These are phyloP conservation scores for Dillenia suffruticosa DNA, from an alignment of 164 flowering plant genomes.

Conservation along the genomic window DNA sequence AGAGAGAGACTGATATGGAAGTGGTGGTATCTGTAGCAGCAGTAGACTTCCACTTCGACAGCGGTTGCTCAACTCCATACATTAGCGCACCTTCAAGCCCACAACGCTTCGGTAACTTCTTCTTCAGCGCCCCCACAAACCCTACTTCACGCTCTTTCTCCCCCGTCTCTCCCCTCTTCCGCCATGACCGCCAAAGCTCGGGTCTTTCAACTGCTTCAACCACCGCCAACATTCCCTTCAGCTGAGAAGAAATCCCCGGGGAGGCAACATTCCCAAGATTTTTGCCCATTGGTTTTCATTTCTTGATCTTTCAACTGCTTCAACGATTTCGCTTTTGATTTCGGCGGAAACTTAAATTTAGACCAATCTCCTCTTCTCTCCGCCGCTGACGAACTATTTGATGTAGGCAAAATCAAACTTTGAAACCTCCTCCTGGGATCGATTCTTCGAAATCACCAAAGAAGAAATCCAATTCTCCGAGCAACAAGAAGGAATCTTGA, in stretches of 20 bases:
- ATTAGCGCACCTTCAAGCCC: constrained; percentile 65
- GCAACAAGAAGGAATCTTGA: constrained; percentile 21
- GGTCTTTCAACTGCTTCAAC: constrained; percentile 3
- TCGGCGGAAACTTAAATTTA: constrained; percentile 44
- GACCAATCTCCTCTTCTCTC: constrained; percentile 26
- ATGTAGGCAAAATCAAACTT: constrained; percentile 48
- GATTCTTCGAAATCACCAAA: constrained; percentile 18
- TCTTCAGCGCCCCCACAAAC: constrained; percentile 43
- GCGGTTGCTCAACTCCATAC: constrained; percentile 52
- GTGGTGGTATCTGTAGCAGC: constrained; percentile 21
- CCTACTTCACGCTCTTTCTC: constrained; percentile 27
- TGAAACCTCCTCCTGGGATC: constrained; percentile 35
- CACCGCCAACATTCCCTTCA: too few species aligned
- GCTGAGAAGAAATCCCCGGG: too few species aligned
- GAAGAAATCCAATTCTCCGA: constrained; percentile 19
- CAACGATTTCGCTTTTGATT: constrained; percentile 48
- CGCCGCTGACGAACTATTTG: constrained; percentile 64
- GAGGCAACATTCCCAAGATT: too few species aligned
- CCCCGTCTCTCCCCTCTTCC: too few species aligned
- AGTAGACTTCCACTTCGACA: constrained; percentile 34
- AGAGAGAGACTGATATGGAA: constrained; percentile 18
- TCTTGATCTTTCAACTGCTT: too few species aligned
- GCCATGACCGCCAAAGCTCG: constrained; percentile 4
- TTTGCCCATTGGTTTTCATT: too few species aligned
- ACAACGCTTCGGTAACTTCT: constrained; percentile 25